These are phyloP conservation scores for Castanea sativa DNA, from an alignment of 306 rosid genomes.

Conservation along the genomic window DNA sequence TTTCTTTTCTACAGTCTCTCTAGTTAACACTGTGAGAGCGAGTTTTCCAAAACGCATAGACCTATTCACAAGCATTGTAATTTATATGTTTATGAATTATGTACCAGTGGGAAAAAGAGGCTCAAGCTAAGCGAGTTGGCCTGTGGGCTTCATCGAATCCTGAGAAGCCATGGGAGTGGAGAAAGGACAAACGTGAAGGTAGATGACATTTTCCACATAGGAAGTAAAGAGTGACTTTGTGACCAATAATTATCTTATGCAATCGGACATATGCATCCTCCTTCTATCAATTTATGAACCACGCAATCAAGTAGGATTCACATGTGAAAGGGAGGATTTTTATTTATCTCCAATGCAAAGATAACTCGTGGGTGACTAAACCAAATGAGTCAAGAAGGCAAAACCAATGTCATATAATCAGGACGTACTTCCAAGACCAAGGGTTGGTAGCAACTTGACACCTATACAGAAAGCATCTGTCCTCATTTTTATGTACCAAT, in stretches of 20 bases:
- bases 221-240: too few species aligned
- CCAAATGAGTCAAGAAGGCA: background rate
- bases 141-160: constrained; percentile 89
- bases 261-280: too few species aligned
- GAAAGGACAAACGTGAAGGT: constrained; percentile 50
- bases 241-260: too few species aligned
- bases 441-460: background rate
- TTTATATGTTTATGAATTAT: background rate
- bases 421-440: background rate
- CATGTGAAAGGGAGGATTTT: too few species aligned
- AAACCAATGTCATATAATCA: background rate
- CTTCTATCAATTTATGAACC: too few species aligned
- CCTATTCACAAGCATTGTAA: background rate
- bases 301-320: too few species aligned
- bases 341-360: too few species aligned
- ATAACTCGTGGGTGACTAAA: too few species aligned
- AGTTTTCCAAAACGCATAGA: too few species aligned
- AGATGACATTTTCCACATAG: background rate
- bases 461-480: background rate
- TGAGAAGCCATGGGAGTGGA: constrained; percentile 97
- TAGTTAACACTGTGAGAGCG: too few species aligned
- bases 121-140: constrained; percentile 63
- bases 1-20: background rate
- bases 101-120: constrained; percentile 74
- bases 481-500: background rate